Conservation (phyloP, 2,329 filamentous ascomycete species). For the Penicillium griseofulvum region DNA sequence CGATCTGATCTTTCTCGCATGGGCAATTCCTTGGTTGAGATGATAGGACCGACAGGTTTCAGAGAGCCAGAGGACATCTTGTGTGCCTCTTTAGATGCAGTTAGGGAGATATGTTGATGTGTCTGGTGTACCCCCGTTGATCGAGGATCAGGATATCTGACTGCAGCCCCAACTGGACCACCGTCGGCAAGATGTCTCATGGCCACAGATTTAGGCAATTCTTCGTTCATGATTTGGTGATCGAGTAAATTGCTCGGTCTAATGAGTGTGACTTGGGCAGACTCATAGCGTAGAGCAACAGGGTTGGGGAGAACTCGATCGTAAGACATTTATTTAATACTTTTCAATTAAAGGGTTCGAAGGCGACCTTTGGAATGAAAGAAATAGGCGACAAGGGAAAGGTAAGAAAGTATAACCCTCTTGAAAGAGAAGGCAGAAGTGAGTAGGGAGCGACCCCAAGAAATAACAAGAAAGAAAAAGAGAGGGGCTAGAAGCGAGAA, state of each 20-base stretch:
- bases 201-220: slow-evolving; percentile 19
- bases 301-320: slow-evolving; percentile 49
- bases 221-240: slow-evolving; percentile 44
- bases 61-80: neutral
- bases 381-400: neutral
- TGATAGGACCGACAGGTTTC: slow-evolving; percentile 17
- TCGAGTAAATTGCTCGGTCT: slow-evolving; percentile 40
- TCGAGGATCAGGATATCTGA: slow-evolving; percentile 22
- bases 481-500: neutral
- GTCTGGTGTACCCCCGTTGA: slow-evolving; percentile 19
- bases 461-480: slow-evolving; percentile 16
- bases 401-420: slow-evolving; percentile 10
- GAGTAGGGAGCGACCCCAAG: neutral
- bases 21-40: slow-evolving; percentile 23
- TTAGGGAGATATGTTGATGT: slow-evolving; percentile 28
- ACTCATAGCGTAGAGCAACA: slow-evolving; percentile 42
- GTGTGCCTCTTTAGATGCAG: slow-evolving; percentile 20
- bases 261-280: slow-evolving; percentile 31
- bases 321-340: slow-evolving; percentile 45
- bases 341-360: slow-evolving; percentile 11
- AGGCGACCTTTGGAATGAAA: slow-evolving; percentile 9
- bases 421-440: slow-evolving; percentile 19
- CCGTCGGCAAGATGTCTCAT: slow-evolving; percentile 8
- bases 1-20: slow-evolving; percentile 30
- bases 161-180: slow-evolving; percentile 18